Conservation (phyloP, 768 basidiomycete genomes). For the Tephrocybe sp. region DNA sequence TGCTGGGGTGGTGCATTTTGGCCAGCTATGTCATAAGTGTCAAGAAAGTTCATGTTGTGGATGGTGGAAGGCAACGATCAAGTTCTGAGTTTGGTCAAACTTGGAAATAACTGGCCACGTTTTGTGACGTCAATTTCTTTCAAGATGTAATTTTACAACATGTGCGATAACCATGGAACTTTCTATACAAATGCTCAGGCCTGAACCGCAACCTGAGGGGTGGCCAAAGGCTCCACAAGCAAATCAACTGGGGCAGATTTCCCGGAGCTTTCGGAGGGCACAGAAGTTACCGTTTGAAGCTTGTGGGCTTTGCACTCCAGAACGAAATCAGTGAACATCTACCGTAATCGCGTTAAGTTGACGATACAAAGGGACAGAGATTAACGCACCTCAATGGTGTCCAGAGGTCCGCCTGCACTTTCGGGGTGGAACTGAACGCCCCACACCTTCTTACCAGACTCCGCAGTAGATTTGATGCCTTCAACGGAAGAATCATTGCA, state of each 20-base stretch:
- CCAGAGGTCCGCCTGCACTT: slow-evolving; percentile 96
- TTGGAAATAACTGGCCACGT: too few relatives aligned
- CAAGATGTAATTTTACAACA: slow-evolving; percentile 8
- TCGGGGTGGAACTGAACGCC: slow-evolving; percentile 99
- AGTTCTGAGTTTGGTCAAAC: background rate
- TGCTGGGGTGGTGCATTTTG: slow-evolving; percentile 48
- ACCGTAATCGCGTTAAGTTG: background rate
- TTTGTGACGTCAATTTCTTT: slow-evolving; percentile 8
- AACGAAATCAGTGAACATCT: slow-evolving; percentile 97
- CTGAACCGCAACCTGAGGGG: slow-evolving; percentile 13
- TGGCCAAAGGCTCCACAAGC: slow-evolving; percentile 6
- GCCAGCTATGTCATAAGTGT: slow-evolving; percentile 61
- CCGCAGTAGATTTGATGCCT: slow-evolving; percentile 92
- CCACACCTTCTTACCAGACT: slow-evolving; percentile 91
- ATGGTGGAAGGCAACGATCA: background rate
- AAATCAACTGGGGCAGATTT: background rate
- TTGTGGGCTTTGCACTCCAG: slow-evolving; percentile 71
- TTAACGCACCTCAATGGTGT: slow-evolving; percentile 86
- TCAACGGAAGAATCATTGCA: slow-evolving; percentile 99
- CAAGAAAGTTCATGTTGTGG: slow-evolving; percentile 68
- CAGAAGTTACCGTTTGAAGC: slow-evolving; percentile 26
- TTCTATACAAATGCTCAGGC: slow-evolving; percentile 12
- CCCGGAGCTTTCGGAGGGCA: background rate
- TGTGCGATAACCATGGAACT: slow-evolving; percentile 8
- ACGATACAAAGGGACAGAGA: background rate